Conservation (phyloP, 305 asterid species). For the Solanum hybrid region DNA sequence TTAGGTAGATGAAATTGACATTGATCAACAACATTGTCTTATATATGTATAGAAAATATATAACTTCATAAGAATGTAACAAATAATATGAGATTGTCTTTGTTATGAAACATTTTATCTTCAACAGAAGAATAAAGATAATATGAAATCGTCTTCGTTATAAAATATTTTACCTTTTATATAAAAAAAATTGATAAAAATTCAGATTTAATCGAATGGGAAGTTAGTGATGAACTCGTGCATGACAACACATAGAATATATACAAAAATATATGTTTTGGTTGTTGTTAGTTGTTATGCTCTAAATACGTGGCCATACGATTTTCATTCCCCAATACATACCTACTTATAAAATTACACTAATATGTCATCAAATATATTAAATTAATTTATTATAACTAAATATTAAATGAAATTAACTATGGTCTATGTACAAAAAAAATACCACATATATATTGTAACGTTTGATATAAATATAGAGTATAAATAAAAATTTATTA, state of each 20-base stretch:
- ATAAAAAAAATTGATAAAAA: fast-evolving
- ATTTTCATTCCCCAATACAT: background rate
- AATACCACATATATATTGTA: too few species aligned
- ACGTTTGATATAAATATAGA: too few species aligned
- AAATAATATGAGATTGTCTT: background rate
- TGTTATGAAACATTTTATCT: background rate
- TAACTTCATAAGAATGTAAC: background rate
- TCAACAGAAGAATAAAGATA: background rate
- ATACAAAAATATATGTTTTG: background rate
- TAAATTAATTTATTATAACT: background rate
- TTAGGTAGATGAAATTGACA: background rate
- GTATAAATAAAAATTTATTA: too few species aligned
- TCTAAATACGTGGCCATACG: background rate
- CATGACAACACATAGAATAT: background rate
- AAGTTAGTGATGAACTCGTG: background rate
- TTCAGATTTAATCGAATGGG: background rate
- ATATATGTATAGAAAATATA: background rate
- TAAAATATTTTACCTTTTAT: too few species aligned
- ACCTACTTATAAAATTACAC: background rate
- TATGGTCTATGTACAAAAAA: too few species aligned
- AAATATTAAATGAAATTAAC: background rate
- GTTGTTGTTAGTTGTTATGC: background rate
- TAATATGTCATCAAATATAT: background rate
- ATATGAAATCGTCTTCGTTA: background rate
- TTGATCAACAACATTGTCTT: background rate